These are phyloP conservation scores for Urtica urens DNA, from an alignment of 306 rosid genomes.

Conservation along the genomic window DNA sequence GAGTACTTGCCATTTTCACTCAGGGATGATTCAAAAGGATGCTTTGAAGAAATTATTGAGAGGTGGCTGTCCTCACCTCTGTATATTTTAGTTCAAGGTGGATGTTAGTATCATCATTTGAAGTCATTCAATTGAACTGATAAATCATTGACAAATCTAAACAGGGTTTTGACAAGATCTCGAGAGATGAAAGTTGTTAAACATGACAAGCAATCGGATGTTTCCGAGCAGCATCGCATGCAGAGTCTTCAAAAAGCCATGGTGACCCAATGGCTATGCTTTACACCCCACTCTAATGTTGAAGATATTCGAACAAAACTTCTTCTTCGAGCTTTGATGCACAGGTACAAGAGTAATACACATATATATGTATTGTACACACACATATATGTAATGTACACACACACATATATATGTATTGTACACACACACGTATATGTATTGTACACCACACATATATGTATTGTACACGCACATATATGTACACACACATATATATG, in stretches of 20 bases:
- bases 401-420: conserved; percentile 5
- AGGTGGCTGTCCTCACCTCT: conserved; percentile 33
- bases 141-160: conserved; percentile 14
- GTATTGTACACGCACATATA: neutral
- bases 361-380: neutral
- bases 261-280: conserved; percentile 97
- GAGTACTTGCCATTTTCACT: conserved; percentile 85
- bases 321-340: conserved; percentile 66
- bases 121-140: conserved; percentile 11
- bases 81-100: conserved; percentile 5
- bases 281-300: conserved; percentile 86
- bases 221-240: conserved; percentile 79
- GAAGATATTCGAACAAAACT: conserved; percentile 59
- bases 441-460: too few relatives aligned
- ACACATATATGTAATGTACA: neutral
- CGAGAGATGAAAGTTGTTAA: conserved; percentile 67
- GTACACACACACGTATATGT: too few relatives aligned
- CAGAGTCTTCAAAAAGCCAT: conserved; percentile 91
- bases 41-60: conserved; percentile 91
- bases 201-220: conserved; percentile 52
- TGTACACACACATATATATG: too few relatives aligned
- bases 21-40: conserved; percentile 56
- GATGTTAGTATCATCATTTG: conserved; percentile 11
- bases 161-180: conserved; percentile 86
- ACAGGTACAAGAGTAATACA: conserved; percentile 69